A percentile compares a stretch with the other conserved stretches of the same genome.
Conservation (phyloP, 345 rosid genomes). For the Lagerstroemia speciosa region DNA sequence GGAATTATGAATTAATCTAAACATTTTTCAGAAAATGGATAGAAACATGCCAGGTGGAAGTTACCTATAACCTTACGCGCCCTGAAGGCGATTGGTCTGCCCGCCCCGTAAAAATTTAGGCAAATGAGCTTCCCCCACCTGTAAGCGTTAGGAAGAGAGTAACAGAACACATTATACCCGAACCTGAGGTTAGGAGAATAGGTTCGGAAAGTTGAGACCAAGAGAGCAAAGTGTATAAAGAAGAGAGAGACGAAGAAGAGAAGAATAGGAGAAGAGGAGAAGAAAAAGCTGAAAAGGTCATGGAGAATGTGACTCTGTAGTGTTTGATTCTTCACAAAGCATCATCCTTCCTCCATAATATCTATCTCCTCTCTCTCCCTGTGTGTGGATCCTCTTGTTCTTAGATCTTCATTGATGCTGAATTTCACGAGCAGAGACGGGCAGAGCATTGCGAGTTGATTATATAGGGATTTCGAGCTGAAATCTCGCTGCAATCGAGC, state of each 20-base stretch:
- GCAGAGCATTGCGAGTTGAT: background rate
- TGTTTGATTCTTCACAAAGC: slow-evolving; percentile 3
- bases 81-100: no score
- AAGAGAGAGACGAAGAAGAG: slow-evolving; percentile 5
- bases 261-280: background rate
- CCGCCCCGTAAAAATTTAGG: background rate
- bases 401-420: slow-evolving; percentile 26
- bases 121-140: background rate
- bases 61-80: no score
- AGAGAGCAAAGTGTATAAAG: slow-evolving; percentile 9
- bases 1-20: no score
- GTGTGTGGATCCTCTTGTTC: background rate
- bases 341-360: background rate
- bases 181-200: slow-evolving; percentile 1
- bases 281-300: slow-evolving; percentile 5
- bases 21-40: no score
- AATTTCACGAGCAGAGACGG: slow-evolving; percentile 13
- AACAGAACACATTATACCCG: background rate
- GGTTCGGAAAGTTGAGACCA: background rate
- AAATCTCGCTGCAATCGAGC: background rate
- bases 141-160: background rate
- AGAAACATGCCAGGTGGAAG: no score
- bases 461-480: background rate
- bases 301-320: slow-evolving; percentile 9
- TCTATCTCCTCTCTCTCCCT: background rate